Conservation (phyloP, 768 basidiomycete genomes). For the Dacryopinax primogenitus region DNA sequence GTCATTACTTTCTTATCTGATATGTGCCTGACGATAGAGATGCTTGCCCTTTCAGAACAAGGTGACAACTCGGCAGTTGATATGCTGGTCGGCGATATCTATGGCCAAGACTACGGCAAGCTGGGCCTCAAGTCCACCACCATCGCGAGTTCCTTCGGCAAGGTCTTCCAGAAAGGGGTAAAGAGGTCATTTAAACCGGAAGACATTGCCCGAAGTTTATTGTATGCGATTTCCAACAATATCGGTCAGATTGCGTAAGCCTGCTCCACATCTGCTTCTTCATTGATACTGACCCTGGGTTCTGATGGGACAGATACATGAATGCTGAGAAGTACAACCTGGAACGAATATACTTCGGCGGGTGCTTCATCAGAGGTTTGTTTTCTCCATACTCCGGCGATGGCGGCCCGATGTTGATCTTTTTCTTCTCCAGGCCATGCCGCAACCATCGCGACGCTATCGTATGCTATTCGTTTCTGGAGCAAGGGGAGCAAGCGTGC, state of each 20-base stretch:
- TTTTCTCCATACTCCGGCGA: slow-evolving; percentile 6
- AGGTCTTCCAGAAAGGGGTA: slow-evolving; percentile 80
- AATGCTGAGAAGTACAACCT: slow-evolving; percentile 97
- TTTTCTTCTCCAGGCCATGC: slow-evolving; percentile 58
- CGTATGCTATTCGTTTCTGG: slow-evolving; percentile 99
- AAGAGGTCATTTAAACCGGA: slow-evolving; percentile 73
- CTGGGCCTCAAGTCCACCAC: slow-evolving; percentile 94
- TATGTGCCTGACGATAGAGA: slow-evolving; percentile 45
- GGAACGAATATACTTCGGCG: slow-evolving; percentile 96
- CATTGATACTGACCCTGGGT: neutral
- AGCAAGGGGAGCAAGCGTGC: slow-evolving; percentile 95
- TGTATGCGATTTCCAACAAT: slow-evolving; percentile 96
- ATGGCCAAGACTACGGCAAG: slow-evolving; percentile 91
- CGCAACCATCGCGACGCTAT: slow-evolving; percentile 90
- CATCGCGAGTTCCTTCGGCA: slow-evolving; percentile 97
- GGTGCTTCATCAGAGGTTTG: slow-evolving; percentile 93
- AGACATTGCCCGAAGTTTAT: slow-evolving; percentile 85
- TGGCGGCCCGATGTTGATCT: slow-evolving; percentile 2
- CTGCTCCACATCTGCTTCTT: slow-evolving; percentile 20
- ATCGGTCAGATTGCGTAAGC: slow-evolving; percentile 98
- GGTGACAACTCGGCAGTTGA: slow-evolving; percentile 92
- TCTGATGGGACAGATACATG: slow-evolving; percentile 62
- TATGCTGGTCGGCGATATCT: slow-evolving; percentile 99
- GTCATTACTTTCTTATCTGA: neutral
- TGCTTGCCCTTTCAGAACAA: slow-evolving; percentile 84